Evolutionary conservation across 768 basidiomycete genomes (phyloP).

Genomic region (Trametes coccinea): DNA sequence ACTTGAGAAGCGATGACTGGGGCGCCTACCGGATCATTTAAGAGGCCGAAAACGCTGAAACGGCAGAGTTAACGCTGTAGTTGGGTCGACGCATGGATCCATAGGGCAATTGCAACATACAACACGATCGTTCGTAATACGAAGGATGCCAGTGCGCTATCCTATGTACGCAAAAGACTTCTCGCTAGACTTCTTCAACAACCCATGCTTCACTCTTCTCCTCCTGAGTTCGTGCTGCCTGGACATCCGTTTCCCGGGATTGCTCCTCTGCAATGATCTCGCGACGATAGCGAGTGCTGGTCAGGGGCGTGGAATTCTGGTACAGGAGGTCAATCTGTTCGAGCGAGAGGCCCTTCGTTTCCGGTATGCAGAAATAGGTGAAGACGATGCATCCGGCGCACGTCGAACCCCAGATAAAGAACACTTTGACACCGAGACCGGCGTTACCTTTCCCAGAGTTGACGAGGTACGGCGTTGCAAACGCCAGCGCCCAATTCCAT

Average conservation of each 20-base stretch:
- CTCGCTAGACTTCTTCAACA: too few relatives aligned
- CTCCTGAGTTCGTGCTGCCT: neutral
- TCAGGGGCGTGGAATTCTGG: slow-evolving; percentile 58
- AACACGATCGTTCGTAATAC: too few relatives aligned
- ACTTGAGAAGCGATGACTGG: too few relatives aligned
- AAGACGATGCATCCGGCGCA: slow-evolving; percentile 71
- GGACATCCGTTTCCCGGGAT: neutral
- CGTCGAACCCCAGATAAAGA: slow-evolving; percentile 49
- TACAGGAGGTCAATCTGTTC: slow-evolving; percentile 83
- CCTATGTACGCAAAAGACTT: too few relatives aligned
- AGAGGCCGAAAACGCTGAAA: too few relatives aligned
- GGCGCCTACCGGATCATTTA: too few relatives aligned
- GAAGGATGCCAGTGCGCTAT: too few relatives aligned
- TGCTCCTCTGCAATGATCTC: neutral
- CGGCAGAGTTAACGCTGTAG: too few relatives aligned
- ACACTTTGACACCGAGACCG: slow-evolving; percentile 62
- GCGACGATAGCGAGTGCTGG: slow-evolving; percentile 39
- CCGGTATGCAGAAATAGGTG: slow-evolving; percentile 77
- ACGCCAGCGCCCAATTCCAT: slow-evolving; percentile 72
- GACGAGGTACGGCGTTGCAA: slow-evolving; percentile 50
- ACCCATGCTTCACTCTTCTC: neutral
- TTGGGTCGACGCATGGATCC: too few relatives aligned
- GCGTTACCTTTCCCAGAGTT: slow-evolving; percentile 44
- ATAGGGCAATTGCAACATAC: too few relatives aligned
- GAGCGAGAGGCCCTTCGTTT: slow-evolving; percentile 79